phyloP scores from a whole-genome alignment of 345 rosid genomes.

The Eucalyptus marginata region DNA sequence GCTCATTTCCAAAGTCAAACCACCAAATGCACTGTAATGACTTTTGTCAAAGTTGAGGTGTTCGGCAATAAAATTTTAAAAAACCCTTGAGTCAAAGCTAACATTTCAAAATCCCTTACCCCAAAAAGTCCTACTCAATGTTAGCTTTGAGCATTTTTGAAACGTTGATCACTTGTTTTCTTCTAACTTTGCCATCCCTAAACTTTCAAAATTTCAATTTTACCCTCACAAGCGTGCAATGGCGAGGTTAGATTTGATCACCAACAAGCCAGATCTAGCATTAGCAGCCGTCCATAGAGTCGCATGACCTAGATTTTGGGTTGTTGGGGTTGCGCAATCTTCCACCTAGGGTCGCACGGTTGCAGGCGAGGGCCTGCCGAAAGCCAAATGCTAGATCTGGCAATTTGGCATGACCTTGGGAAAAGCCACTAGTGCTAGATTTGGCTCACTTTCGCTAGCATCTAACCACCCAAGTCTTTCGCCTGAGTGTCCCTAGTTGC shows the following conservation, averaged over 20 bases:
- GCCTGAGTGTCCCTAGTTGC: not conserved
- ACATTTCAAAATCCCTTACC: not conserved
- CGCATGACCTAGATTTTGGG: not conserved
- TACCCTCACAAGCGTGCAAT: not conserved
- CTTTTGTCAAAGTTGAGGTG: no score
- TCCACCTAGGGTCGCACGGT: not conserved
- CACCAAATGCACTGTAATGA: no score
- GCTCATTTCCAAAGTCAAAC: no score
- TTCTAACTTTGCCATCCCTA: not conserved
- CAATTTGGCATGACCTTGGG: not conserved
- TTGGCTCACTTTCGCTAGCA: not conserved
- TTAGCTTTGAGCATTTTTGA: not conserved
- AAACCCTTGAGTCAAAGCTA: no score
- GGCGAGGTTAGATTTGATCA: not conserved
- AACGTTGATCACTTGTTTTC: not conserved
- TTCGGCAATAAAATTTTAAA: no score
- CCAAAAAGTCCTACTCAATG: not conserved
- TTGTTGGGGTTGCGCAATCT: not conserved
- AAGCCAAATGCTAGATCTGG: not conserved
- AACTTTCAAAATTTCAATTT: not conserved
- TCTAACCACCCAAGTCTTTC: not conserved
- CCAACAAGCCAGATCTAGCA: not conserved
- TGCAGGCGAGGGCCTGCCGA: fast-evolving
- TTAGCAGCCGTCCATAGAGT: fast-evolving
- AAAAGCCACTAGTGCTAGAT: not conserved